Evolutionary conservation across 805 yeast species (phyloP).

Genomic region (Cyberlindnera mrakii): DNA sequence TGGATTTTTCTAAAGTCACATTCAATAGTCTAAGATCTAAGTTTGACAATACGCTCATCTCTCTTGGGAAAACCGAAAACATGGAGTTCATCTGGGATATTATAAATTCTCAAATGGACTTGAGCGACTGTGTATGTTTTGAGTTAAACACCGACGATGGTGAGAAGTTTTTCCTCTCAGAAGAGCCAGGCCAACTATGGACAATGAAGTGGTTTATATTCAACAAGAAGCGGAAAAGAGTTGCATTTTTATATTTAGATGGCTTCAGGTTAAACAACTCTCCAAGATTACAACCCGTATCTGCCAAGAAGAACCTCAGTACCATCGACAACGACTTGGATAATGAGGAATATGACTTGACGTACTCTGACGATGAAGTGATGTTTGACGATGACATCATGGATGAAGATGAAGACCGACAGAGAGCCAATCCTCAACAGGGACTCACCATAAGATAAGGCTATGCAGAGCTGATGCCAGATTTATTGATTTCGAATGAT

Average conservation of each 20-base stretch:
- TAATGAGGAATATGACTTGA: conserved; percentile 41
- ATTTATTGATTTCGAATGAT: conserved; percentile 21
- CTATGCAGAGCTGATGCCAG: conserved; percentile 9
- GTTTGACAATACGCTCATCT: conserved; percentile 72
- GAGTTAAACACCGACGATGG: conserved; percentile 45
- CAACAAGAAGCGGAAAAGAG: conserved; percentile 87
- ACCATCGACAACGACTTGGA: conserved; percentile 33
- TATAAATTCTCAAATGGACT: conserved; percentile 73
- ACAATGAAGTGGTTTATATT: conserved; percentile 80
- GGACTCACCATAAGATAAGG: neutral
- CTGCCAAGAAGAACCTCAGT: conserved; percentile 20
- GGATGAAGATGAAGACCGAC: conserved; percentile 24
- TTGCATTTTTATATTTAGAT: conserved; percentile 74
- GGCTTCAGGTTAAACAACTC: conserved; percentile 38
- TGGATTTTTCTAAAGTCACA: conserved; percentile 50
- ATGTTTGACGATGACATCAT: conserved; percentile 18
- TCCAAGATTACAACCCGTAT: conserved; percentile 30
- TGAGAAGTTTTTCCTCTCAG: conserved; percentile 19
- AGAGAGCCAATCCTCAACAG: neutral
- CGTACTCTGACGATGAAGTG: conserved; percentile 32
- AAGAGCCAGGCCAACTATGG: conserved; percentile 29
- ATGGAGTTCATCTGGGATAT: conserved; percentile 76
- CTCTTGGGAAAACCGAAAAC: conserved; percentile 53
- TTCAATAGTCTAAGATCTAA: conserved; percentile 48
- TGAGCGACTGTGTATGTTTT: conserved; percentile 49